A percentile compares a stretch with the other conserved stretches of the same genome.
Evolutionary conservation across 2,329 filamentous ascomycete genomes (phyloP).

Genomic region (Ophiocordyceps robertsii): DNA sequence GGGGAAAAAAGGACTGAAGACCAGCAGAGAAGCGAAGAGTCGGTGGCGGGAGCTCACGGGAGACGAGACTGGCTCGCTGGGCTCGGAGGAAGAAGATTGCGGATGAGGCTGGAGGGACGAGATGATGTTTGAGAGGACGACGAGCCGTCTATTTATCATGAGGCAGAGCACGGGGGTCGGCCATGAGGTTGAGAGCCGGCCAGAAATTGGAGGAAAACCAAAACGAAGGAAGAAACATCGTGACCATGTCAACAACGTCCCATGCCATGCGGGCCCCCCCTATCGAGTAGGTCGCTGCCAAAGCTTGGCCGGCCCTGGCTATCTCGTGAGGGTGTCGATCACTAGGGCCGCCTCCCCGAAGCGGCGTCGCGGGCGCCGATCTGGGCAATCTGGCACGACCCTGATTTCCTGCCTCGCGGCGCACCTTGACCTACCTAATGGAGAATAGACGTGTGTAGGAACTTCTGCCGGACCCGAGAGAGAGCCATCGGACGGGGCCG

Average conservation of each 20-base stretch:
- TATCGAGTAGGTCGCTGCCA: constrained; percentile 1
- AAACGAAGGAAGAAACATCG: neutral
- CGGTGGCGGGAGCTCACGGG: neutral
- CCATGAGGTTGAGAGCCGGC: neutral
- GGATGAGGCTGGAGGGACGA: neutral
- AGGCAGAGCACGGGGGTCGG: neutral
- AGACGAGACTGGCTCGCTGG: neutral
- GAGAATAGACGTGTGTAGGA: constrained; percentile 1
- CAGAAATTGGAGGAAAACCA: neutral
- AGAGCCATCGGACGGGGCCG: neutral
- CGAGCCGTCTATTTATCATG: neutral
- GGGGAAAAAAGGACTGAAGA: neutral
- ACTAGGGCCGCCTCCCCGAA: constrained; percentile 4
- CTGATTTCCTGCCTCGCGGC: constrained; percentile 1
- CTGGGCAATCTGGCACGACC: neutral
- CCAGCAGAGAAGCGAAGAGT: neutral
- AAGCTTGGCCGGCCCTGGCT: neutral
- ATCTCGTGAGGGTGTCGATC: constrained; percentile 5
- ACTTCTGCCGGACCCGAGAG: constrained; percentile 2
- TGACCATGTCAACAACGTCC: neutral
- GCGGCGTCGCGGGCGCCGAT: constrained; percentile 3
- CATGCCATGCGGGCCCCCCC: neutral
- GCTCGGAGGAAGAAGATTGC: neutral
- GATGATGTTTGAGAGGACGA: neutral
- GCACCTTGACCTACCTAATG: constrained; percentile 6